Percentiles rank a stretch among this genome's conserved stretches.
phyloP scores from a whole-genome alignment of 257 asterid species.

The Fraxinus americana region DNA sequence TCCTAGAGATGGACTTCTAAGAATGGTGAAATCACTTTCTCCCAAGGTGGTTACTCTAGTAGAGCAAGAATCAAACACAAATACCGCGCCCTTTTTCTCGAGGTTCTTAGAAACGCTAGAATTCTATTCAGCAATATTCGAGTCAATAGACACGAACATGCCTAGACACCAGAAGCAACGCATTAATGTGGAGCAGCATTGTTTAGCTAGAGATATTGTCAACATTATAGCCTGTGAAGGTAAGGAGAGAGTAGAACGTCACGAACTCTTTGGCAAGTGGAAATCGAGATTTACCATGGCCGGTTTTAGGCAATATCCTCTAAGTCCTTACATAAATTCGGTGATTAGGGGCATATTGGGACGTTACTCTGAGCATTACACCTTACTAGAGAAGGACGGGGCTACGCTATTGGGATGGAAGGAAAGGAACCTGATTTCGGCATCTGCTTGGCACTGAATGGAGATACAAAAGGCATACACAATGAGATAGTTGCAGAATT shows the following conservation, averaged over 20 bases:
- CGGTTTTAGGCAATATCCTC: constrained; percentile 65
- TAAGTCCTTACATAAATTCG: constrained; percentile 77
- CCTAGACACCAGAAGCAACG: constrained; percentile 78
- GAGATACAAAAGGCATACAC: not conserved
- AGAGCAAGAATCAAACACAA: constrained; percentile 93
- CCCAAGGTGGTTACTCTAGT: constrained; percentile 83
- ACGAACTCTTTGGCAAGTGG: constrained; percentile 93
- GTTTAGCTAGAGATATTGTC: constrained; percentile 88
- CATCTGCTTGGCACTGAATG: constrained; percentile 83
- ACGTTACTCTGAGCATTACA: constrained; percentile 77
- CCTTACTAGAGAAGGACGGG: constrained; percentile 76
- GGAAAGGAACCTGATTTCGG: constrained; percentile 75
- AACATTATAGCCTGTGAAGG: constrained; percentile 95
- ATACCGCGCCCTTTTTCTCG: constrained; percentile 75
- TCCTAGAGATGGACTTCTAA: constrained; percentile 80
- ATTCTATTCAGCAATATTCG: constrained; percentile 79
- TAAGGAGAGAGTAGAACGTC: constrained; percentile 83
- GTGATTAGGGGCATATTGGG: constrained; percentile 69
- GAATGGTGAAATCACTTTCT: constrained; percentile 69
- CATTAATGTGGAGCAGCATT: constrained; percentile 85
- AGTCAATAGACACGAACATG: constrained; percentile 76
- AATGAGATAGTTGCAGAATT: not conserved
- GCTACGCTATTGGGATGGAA: constrained; percentile 90
- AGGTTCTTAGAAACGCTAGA: constrained; percentile 74
- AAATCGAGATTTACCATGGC: constrained; percentile 80